Conservation (phyloP, 495 filamentous ascomycete species). For the Penicillium bovifimosum region DNA sequence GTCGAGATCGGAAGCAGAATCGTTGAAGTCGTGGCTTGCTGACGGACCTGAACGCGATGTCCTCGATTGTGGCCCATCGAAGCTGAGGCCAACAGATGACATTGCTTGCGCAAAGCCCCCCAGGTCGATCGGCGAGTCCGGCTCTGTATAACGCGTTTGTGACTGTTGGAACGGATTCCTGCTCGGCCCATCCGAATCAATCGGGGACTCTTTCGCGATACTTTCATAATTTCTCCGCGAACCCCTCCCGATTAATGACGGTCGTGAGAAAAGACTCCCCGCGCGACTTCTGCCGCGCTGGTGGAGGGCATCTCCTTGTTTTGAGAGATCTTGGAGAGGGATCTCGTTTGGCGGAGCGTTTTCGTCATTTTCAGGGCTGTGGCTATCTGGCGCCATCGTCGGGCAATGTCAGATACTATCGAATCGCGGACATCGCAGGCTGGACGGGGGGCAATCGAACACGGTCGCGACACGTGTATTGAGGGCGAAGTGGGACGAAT, state of each 20-base stretch:
- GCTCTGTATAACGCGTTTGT: conserved; percentile 24
- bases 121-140: conserved; percentile 40
- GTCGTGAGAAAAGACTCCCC: conserved; percentile 33
- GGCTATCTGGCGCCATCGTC: conserved; percentile 58
- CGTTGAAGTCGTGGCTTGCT: conserved; percentile 17
- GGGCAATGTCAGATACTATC: conserved; percentile 35
- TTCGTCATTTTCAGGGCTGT: conserved; percentile 43
- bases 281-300: conserved; percentile 27
- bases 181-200: conserved; percentile 23
- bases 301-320: conserved; percentile 37
- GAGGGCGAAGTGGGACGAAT: not conserved
- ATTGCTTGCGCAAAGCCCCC: conserved; percentile 56
- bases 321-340: conserved; percentile 75
- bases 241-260: conserved; percentile 33
- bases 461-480: conserved; percentile 12
- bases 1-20: conserved; percentile 29
- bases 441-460: conserved; percentile 8
- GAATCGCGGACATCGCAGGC: conserved; percentile 42
- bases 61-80: conserved; percentile 35
- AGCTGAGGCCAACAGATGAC: conserved; percentile 54
- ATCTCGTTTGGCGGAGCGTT: conserved; percentile 57
- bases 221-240: conserved; percentile 44
- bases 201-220: conserved; percentile 49
- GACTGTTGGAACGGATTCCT: conserved; percentile 26
- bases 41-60: conserved; percentile 16